phyloP scores from a whole-genome alignment of 371 early-diverging fungal species.

The Rhizopus stolonifer region DNA sequence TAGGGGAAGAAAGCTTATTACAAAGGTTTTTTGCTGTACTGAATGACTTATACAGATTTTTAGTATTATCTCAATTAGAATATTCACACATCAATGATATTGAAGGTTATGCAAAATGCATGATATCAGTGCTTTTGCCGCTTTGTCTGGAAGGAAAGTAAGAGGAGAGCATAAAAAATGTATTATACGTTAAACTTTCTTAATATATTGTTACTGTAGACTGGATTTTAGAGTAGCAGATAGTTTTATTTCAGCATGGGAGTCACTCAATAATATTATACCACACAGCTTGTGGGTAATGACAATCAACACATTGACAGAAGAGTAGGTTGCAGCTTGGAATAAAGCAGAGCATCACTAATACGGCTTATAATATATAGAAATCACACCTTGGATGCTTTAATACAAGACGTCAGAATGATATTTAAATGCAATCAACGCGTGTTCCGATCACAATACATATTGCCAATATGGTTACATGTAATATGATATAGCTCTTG shows the following conservation, averaged over 20 bases:
- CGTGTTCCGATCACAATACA: constrained; percentile 45
- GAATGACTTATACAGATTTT: neutral
- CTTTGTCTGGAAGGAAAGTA: constrained; percentile 28
- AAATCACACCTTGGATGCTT: constrained; percentile 35
- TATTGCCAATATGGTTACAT: constrained; percentile 56
- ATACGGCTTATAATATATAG: constrained; percentile 9
- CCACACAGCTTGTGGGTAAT: constrained; percentile 44
- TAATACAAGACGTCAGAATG: constrained; percentile 52
- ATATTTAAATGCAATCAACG: constrained; percentile 53
- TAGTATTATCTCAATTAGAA: constrained; percentile 19
- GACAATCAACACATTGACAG: constrained; percentile 21
- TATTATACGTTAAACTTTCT: neutral
- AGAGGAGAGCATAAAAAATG: neutral
- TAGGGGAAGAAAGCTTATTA: neutral
- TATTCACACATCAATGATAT: constrained; percentile 9
- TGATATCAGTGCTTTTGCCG: constrained; percentile 19
- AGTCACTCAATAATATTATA: constrained; percentile 35
- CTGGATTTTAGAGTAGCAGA: constrained; percentile 25
- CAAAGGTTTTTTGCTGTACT: neutral
- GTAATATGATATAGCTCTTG: constrained; percentile 28
- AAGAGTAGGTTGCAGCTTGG: constrained; percentile 2
- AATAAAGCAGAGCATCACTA: neutral
- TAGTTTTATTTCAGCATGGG: constrained; percentile 41
- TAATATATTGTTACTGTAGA: neutral
- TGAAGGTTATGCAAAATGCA: constrained; percentile 16